Base-by-base conservation (phyloP, 2,329 filamentous ascomycete genomes). In the Fusarium beomiforme region DNA sequence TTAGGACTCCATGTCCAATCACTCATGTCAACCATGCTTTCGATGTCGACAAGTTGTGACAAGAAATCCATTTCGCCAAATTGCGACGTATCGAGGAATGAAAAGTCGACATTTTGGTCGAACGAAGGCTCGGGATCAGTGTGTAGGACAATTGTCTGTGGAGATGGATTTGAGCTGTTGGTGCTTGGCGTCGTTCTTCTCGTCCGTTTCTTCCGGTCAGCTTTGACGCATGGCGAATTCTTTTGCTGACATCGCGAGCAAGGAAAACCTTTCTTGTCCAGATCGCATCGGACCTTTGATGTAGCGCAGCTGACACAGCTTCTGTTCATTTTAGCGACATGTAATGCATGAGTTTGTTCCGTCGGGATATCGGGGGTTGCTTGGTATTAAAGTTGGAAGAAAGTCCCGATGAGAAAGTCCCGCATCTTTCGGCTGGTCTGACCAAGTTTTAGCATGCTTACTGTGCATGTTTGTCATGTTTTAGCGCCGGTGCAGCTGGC, bases 301-400 rank as follows among this genome's bases (percentile, higher is more conserved):
- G 26, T 55, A 4, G 51, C 37, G 9, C 51, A 55, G 29, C 37
- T 55, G 26, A 44, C 51, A n/a, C 51, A 55, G n/a, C 51, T 55
- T n/a, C 26, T 46, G 12, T 55, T 55, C 51, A 55, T 55, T 11
- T 8, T 37, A 36, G 9, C 7, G 33, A 13, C 0, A 24, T n/a
- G n/a, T n/a, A 37, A n/a, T 24, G 8, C 0, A 5, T 17, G 31
- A 51, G 12, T 51, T 37, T 2, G 2, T 8, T 33, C 0, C 24
- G 14, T 37, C 47, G 47, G 47, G 21, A 37, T 19, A 37, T 51
- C 21, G 12, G 47, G 21, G 6, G 17, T 8, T 16, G 9, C 21
- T 24, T 29, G 36, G 47, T n/a, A 37, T 16, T 51, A 24, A 51
- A 29, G 8, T 10, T 29, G 29, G 31, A n/a, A 51, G 31, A 37